Evolutionary conservation across 2,329 filamentous ascomycete species (phyloP).

Genomic region (Aureobasidium sp.): DNA sequence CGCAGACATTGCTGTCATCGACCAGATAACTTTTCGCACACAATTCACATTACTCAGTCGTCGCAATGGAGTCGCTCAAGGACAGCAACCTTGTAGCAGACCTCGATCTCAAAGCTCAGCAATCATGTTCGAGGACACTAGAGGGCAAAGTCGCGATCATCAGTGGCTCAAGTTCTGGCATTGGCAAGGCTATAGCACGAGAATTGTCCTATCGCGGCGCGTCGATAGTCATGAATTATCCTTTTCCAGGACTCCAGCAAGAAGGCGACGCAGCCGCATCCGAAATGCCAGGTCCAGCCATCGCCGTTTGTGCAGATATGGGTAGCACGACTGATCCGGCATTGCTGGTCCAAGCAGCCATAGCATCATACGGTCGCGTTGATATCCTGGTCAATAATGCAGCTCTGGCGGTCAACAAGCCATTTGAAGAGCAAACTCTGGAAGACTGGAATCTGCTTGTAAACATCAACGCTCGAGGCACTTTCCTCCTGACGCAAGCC

Average conservation of each 20-base stretch:
- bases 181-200: constrained; percentile 39
- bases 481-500: constrained; percentile 37
- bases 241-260: constrained; percentile 25
- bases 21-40: background rate
- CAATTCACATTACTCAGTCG: too few relatives aligned
- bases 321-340: constrained; percentile 32
- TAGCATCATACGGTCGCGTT: constrained; percentile 31
- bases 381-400: constrained; percentile 36
- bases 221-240: constrained; percentile 45
- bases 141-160: constrained; percentile 16
- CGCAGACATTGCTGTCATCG: too few relatives aligned
- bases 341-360: constrained; percentile 31
- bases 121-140: constrained; percentile 12
- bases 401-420: constrained; percentile 33
- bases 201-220: constrained; percentile 42
- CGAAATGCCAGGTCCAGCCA: constrained; percentile 25
- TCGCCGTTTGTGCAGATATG: constrained; percentile 40
- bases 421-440: constrained; percentile 33
- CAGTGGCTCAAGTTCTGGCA: constrained; percentile 36
- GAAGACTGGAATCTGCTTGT: constrained; percentile 35
- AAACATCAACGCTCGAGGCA: constrained; percentile 37
- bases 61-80: constrained; percentile 5
- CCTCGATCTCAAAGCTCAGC: background rate
- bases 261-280: constrained; percentile 28
- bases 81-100: background rate